phyloP scores from a whole-genome alignment of 2,329 filamentous ascomycete genomes.

The Trichoderma atrobrunneum region DNA sequence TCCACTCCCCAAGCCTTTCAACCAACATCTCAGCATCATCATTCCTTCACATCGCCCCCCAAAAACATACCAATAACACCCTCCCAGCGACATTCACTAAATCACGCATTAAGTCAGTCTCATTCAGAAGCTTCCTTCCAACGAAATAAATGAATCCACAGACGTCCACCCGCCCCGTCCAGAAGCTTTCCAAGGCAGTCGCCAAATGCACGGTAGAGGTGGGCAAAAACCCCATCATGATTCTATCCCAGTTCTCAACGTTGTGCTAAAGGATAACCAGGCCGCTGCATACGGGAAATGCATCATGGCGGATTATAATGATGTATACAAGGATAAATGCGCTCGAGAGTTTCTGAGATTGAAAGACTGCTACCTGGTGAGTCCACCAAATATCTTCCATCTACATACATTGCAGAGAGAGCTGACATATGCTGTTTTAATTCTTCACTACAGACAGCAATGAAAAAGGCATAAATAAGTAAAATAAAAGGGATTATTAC shows the following conservation, averaged over 20 bases:
- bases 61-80: background rate
- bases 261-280: conserved; percentile 45
- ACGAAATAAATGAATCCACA: background rate
- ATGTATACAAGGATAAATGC: conserved; percentile 89
- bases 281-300: conserved; percentile 87
- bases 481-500: conserved; percentile 11
- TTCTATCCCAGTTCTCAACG: background rate
- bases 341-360: conserved; percentile 77
- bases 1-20: background rate
- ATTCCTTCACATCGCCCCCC: background rate
- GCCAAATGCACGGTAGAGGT: conserved; percentile 58
- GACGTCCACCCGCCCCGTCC: conserved; percentile 45
- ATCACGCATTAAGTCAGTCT: background rate
- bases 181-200: conserved; percentile 53
- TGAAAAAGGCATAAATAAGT: conserved; percentile 5
- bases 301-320: conserved; percentile 84
- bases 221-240: conserved; percentile 17
- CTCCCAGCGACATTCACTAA: no score
- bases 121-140: background rate
- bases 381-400: background rate
- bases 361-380: conserved; percentile 69
- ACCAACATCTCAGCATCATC: background rate
- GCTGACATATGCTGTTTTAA: background rate
- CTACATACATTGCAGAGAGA: background rate
- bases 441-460: background rate